phyloP scores from a whole-genome alignment of 768 basidiomycete genomes.

The Termitomyces sp. region DNA sequence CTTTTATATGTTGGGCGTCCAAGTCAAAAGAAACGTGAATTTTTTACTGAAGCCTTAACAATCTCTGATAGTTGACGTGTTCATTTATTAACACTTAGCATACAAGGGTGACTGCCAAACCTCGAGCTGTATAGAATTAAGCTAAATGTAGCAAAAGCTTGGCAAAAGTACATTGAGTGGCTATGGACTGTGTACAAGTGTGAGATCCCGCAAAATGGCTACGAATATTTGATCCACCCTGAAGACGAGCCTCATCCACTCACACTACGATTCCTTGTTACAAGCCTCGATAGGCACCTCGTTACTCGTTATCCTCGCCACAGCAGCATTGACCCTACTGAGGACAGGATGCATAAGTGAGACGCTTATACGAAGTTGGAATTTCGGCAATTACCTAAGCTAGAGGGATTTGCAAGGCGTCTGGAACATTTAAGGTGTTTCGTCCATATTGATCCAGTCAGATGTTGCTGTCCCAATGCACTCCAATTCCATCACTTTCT shows the following conservation, averaged over 20 bases:
- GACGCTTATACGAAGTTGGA: no score
- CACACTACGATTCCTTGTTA: no score
- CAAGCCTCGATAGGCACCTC: no score
- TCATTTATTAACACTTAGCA: neutral
- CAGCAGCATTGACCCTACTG: no score
- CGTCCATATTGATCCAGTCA: no score
- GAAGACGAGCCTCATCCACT: neutral
- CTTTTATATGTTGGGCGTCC: neutral
- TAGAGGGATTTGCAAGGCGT: no score
- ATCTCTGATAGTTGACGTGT: neutral
- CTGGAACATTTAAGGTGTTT: no score
- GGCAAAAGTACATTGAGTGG: neutral
- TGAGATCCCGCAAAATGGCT: neutral
- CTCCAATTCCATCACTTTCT: neutral
- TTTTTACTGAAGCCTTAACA: neutral
- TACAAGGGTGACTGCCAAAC: neutral
- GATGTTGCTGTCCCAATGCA: no score
- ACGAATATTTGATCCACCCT: neutral
- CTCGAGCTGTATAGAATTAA: neutral
- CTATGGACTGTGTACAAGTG: neutral
- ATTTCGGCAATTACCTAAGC: no score
- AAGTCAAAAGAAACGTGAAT: neutral
- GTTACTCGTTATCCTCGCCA: no score
- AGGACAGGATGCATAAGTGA: no score
- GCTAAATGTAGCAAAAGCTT: no score